Conservation (phyloP, 306 rosid species). For the Trifolium subterraneum region DNA sequence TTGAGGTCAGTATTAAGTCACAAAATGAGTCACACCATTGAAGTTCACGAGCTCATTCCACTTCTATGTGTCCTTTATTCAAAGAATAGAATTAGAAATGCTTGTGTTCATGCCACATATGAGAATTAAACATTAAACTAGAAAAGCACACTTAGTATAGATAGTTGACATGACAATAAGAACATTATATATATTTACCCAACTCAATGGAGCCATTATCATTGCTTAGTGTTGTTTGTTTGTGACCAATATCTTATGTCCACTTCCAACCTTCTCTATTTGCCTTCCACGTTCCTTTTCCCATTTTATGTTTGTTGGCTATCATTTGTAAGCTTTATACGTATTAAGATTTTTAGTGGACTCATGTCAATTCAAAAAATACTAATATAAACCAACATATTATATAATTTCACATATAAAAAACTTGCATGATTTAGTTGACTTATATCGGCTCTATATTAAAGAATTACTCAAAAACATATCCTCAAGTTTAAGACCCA, state of each 20-base stretch:
- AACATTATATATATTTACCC: constrained; percentile 25
- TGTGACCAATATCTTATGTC: constrained; percentile 27
- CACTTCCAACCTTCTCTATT: constrained; percentile 20
- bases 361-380: constrained; percentile 1
- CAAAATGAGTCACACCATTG: not conserved
- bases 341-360: not conserved
- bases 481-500: too few relatives aligned
- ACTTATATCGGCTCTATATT: not conserved
- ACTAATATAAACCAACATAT: not conserved
- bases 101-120: constrained; percentile 40
- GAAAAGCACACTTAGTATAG: constrained; percentile 13
- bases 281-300: constrained; percentile 1
- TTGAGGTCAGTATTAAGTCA: not conserved
- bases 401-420: not conserved
- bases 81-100: constrained; percentile 8
- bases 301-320: constrained; percentile 4
- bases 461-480: not conserved
- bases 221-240: constrained; percentile 16
- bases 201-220: constrained; percentile 40
- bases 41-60: constrained; percentile 33
- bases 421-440: not conserved
- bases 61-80: constrained; percentile 4
- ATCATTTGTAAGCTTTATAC: not conserved
- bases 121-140: constrained; percentile 27
- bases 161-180: constrained; percentile 22